Percentiles rank a stretch among this genome's conserved stretches.
These are phyloP conservation scores for Globisporangium echinulatum DNA, from an alignment of 352 stramenopile species.

Conservation along the genomic window DNA sequence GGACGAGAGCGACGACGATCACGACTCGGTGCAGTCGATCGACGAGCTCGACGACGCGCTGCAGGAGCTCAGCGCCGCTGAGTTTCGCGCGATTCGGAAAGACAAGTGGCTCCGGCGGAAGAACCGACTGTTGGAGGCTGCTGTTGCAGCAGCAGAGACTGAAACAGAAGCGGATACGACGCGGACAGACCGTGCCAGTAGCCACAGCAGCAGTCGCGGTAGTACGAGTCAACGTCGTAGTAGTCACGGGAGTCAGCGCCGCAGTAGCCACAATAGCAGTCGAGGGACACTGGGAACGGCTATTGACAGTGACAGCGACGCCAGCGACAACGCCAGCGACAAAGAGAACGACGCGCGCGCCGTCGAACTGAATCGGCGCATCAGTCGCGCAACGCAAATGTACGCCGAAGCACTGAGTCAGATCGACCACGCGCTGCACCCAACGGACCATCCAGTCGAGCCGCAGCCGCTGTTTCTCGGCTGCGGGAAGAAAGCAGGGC, in stretches of 20 bases:
- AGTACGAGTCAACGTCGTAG: no score
- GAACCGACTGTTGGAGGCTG: slow-evolving; percentile 9
- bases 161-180: slow-evolving; percentile 1
- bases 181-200: slow-evolving; percentile 17
- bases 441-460: slow-evolving; percentile 23
- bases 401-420: slow-evolving; percentile 48
- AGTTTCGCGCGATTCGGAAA: slow-evolving; percentile 23
- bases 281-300: slow-evolving; percentile 1
- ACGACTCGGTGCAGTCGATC: slow-evolving; percentile 21
- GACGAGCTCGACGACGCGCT: slow-evolving; percentile 34
- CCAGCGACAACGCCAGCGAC: slow-evolving; percentile 5
- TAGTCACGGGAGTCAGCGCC: neutral
- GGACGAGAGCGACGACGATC: slow-evolving; percentile 29
- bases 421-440: slow-evolving; percentile 43
- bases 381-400: slow-evolving; percentile 49
- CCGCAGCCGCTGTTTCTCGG: slow-evolving; percentile 47
- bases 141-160: neutral
- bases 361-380: slow-evolving; percentile 26
- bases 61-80: slow-evolving; percentile 19
- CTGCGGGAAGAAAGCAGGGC: slow-evolving; percentile 25
- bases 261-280: slow-evolving; percentile 4
- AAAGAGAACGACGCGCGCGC: slow-evolving; percentile 22
- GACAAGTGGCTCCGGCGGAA: slow-evolving; percentile 21
- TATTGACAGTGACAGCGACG: neutral
- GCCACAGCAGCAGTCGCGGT: slow-evolving; percentile 14